Evolutionary conservation across 768 basidiomycete genomes (phyloP).

Genomic region (Kockovaella imperatae): DNA sequence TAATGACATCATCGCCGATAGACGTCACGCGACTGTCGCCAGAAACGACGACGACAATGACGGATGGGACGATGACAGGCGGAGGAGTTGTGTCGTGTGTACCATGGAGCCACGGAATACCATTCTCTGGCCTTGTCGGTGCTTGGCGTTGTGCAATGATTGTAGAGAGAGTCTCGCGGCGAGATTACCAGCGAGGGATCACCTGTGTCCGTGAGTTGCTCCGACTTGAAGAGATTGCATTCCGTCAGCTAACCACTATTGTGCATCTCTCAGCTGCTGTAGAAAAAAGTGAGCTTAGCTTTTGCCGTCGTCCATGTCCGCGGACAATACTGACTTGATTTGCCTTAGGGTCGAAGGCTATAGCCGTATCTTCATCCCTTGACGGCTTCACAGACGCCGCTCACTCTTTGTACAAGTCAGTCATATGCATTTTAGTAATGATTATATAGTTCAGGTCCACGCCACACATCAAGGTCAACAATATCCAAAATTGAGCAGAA

Average conservation of each 20-base stretch:
- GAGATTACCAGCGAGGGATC: conserved; percentile 31
- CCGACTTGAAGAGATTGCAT: background rate
- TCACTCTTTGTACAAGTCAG: too few relatives aligned
- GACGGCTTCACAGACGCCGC: too few relatives aligned
- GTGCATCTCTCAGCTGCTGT: conserved; percentile 8
- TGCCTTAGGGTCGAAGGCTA: conserved; percentile 32
- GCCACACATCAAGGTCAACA: too few relatives aligned
- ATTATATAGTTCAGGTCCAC: too few relatives aligned
- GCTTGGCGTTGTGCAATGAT: conserved; percentile 38
- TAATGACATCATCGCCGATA: conserved; percentile 10
- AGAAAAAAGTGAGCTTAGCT: conserved; percentile 19
- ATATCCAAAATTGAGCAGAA: too few relatives aligned
- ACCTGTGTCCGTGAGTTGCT: conserved; percentile 34
- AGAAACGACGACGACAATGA: conserved; percentile 5
- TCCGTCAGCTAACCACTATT: background rate
- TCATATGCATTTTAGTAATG: too few relatives aligned
- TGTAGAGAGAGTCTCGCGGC: conserved; percentile 36
- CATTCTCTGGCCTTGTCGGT: conserved; percentile 40
- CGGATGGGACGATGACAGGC: conserved; percentile 30
- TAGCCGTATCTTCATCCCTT: conserved; percentile 35
- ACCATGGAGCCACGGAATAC: conserved; percentile 37
- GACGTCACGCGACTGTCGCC: conserved; percentile 3
- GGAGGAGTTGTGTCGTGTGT: conserved; percentile 34
- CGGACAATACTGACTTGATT: conserved; percentile 3
- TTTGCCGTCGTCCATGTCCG: background rate